Base-by-base conservation (phyloP, 1,139 yeast genomes). In the Diutina ranongensis region DNA sequence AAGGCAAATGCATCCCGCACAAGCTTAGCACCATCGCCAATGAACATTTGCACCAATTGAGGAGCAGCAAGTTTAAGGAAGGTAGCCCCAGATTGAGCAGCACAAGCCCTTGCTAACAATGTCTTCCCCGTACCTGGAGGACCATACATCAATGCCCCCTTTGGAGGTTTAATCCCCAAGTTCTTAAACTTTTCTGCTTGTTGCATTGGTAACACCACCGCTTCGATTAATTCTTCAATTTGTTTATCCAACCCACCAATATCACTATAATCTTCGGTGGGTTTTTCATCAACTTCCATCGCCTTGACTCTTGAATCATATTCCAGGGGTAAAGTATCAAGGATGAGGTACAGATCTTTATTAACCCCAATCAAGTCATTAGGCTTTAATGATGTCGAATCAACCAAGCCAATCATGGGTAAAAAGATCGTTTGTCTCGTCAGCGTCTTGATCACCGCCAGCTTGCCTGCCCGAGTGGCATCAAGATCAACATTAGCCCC, bases 61-160 rank as follows among this genome's bases (percentile, higher is more conserved):
- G 99, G 98, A 45, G 97, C 99, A 0, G 98, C 97, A 52, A 94
- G 73, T 60, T 92, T 92, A 59, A 92, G 72, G 62, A 92, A 92
- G 0, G 98, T 92, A n/a, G 98, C 98, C 50, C 94, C 94, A 0
- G 96, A 85, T 64, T 92, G 97, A 4, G 98, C 98, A 13, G 99
- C 99, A 76, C 98, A 92, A 1, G 98, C 98, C 62, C 98, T 78
- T 4, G 99, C 99, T 54, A 92, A 73, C 52, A 92, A 72, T 1
- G 98, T 92, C 66, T 92, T 92, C 63, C 99, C 99, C 1, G 99
- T 92, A 59, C 99, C 99, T 45, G 99, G 99, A 16, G 99, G 98
- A 9, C 99, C 99, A 62, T 92, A 92, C 98, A 92, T 92, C 50
- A 92, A 72, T 0, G 97, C 98, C 55, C 98, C 98, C 65, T 92